Conservation (phyloP, 768 basidiomycete genomes). For the Crepidotus variabilis region DNA sequence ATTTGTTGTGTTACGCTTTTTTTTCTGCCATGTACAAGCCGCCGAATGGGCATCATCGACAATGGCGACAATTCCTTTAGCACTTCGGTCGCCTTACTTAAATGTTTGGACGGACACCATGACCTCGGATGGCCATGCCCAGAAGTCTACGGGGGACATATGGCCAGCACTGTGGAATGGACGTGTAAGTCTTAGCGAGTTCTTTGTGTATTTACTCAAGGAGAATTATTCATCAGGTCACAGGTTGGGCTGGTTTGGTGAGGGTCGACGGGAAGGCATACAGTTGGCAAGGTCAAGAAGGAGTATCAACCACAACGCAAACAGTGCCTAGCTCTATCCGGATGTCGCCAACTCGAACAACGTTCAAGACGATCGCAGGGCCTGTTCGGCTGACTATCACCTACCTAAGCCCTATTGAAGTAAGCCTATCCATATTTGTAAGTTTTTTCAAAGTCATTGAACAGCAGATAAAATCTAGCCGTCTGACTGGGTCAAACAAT, state of each 20-base stretch:
- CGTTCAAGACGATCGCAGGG: background rate
- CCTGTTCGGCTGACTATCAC: background rate
- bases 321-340: background rate
- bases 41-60: background rate
- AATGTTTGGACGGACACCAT: background rate
- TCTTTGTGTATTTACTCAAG: background rate
- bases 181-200: background rate
- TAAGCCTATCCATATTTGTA: background rate
- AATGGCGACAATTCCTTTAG: background rate
- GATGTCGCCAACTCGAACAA: slow-evolving; percentile 3
- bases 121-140: background rate
- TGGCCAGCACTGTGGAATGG: background rate
- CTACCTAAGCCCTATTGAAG: slow-evolving; percentile 2
- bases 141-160: background rate
- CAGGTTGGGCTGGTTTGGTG: background rate
- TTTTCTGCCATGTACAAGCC: background rate
- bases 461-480: background rate
- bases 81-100: background rate
- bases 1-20: background rate
- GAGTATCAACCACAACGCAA: background rate
- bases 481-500: slow-evolving; percentile 33
- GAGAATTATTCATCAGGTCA: background rate
- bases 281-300: background rate
- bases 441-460: too few relatives aligned
- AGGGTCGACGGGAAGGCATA: background rate